Percentiles rank a stretch among this genome's conserved stretches.
phyloP scores from a whole-genome alignment of 768 basidiomycete genomes.

The Sarcomyxa edulis region DNA sequence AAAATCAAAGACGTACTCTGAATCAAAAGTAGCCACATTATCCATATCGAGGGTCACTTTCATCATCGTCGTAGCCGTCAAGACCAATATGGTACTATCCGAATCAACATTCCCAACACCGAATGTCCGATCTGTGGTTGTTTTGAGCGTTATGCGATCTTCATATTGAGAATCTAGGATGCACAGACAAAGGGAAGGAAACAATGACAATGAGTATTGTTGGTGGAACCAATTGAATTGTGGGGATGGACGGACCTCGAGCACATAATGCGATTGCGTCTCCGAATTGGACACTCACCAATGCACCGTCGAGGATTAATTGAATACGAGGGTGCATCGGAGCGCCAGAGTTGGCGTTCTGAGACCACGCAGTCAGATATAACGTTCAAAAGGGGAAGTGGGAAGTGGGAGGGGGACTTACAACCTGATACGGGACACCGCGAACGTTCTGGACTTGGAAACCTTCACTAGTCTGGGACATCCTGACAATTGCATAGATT shows the following conservation, averaged over 20 bases:
- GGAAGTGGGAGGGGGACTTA: constrained; percentile 26
- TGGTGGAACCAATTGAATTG: constrained; percentile 1
- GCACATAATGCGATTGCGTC: constrained; percentile 73
- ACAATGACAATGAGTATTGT: too few species aligned
- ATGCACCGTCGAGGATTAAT: constrained; percentile 50
- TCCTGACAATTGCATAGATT: constrained; percentile 56
- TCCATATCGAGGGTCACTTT: constrained; percentile 58
- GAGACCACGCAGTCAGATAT: background rate
- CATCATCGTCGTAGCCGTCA: constrained; percentile 70
- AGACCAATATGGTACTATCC: constrained; percentile 46
- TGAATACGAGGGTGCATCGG: constrained; percentile 70
- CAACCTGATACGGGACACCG: constrained; percentile 73
- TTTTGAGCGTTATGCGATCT: constrained; percentile 70
- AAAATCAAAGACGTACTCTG: constrained; percentile 49
- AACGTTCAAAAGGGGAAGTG: background rate
- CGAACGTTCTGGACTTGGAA: constrained; percentile 46
- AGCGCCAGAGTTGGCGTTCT: constrained; percentile 65
- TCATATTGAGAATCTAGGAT: constrained; percentile 59
- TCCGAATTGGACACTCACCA: constrained; percentile 66
- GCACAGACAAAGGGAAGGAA: background rate
- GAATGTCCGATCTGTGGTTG: constrained; percentile 58
- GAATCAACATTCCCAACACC: constrained; percentile 58
- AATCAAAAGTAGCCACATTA: constrained; percentile 53
- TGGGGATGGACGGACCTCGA: constrained; percentile 36
- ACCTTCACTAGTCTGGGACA: constrained; percentile 34